Evolutionary conservation across 768 basidiomycete genomes (phyloP), one percentile per base, ranked within the genome.

Genomic region (Lyophyllum atratum): DNA sequence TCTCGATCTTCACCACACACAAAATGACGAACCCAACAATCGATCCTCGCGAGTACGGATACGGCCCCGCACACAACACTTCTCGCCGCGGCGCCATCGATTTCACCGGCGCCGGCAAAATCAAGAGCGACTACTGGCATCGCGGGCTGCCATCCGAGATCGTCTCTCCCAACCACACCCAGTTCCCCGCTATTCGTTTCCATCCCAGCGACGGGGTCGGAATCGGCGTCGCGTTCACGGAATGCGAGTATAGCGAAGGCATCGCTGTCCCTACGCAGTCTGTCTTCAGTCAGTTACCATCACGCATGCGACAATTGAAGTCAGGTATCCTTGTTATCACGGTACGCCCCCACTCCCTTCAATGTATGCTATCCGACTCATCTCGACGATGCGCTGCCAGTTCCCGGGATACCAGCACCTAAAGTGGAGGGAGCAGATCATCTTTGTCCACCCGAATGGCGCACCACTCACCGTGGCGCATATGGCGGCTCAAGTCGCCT

Each of bases 51-150:
- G 45, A 25, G 37, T 42, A 28, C 45, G 28, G 28, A 6, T 54
- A 45, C 39, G 21, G 43, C 9, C 26, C 48, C 29, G 47, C 10
- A 3, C 24, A 51, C 43, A 26, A 29, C 24, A 24, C 34, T 14
- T 15, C 45, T 24, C 61, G 61, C 25, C 61, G 61, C 19, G 28
- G 42, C 19, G 61, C 61, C 1, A 51, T 62, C 8, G 61, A 59
- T 24, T 51, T 56, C n/a, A 62, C 45, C 26, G 61, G 43, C 7
- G 46, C 28, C 7, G 61, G 61, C 10, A 15, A 26, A 2, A 55
- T 62, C 19, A 42, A 47, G 33, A 59, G 54, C 52, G 61, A 62
- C 34, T 54, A 62, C 48, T 62, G 61, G 61, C 61, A 62, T 44
- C 49, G 15, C 11, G 58, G 58, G 3, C 29, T 53, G 31, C 37